phyloP scores from a whole-genome alignment of 768 basidiomycete genomes.

The Boletus sp. region DNA sequence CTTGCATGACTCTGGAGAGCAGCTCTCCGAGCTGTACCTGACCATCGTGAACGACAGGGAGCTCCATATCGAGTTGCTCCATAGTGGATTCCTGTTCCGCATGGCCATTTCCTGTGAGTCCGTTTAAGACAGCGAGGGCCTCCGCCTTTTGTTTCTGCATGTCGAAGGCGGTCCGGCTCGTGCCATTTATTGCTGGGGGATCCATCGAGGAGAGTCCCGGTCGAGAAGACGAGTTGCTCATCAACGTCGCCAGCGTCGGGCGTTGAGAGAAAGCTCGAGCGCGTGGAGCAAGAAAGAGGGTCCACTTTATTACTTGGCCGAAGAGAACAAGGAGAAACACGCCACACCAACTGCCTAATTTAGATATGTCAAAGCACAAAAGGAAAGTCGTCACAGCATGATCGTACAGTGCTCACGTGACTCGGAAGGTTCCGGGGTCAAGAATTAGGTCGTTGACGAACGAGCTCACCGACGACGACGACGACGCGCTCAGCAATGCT shows the following conservation, averaged over 20 bases:
- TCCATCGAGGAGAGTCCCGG: slow-evolving; percentile 12
- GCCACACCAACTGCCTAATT: slow-evolving; percentile 12
- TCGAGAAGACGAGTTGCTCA: not conserved
- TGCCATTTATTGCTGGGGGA: slow-evolving; percentile 9
- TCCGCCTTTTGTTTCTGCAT: slow-evolving; percentile 31
- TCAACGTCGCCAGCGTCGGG: slow-evolving; percentile 6
- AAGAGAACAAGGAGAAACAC: slow-evolving; percentile 14
- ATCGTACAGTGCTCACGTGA: slow-evolving; percentile 7
- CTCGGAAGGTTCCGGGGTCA: slow-evolving; percentile 18
- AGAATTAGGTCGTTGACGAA: slow-evolving; percentile 1
- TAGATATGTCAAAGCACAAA: slow-evolving; percentile 1
- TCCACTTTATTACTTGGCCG: slow-evolving; percentile 1
- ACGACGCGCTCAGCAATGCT: slow-evolving; percentile 24
- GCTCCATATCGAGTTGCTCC: slow-evolving; percentile 67
- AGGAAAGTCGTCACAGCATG: slow-evolving; percentile 2
- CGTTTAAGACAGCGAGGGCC: slow-evolving; percentile 28
- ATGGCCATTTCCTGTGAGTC: slow-evolving; percentile 33
- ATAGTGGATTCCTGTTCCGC: slow-evolving; percentile 38
- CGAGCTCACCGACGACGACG: slow-evolving; percentile 8
- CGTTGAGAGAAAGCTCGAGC: not conserved
- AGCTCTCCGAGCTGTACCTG: slow-evolving; percentile 73
- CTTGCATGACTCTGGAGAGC: slow-evolving; percentile 71
- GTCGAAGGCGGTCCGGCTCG: slow-evolving; percentile 15
- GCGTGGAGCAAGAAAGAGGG: not conserved
- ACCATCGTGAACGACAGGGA: slow-evolving; percentile 69